These are phyloP conservation scores for Buddleja alternifolia DNA, from an alignment of 257 asterid species.

Conservation along the genomic window DNA sequence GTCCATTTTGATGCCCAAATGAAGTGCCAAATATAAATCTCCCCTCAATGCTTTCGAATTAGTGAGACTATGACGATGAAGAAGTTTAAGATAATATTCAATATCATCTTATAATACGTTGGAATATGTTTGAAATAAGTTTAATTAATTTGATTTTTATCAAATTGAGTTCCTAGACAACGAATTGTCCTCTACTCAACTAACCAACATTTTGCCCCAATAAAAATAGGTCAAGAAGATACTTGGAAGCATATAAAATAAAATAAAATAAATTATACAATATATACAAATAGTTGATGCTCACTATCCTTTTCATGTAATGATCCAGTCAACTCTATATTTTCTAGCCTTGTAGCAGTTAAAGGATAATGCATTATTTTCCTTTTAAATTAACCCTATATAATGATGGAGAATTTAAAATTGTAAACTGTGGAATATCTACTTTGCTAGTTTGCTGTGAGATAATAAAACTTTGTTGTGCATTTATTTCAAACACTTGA, in stretches of 20 bases:
- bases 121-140: no score
- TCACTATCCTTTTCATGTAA: conserved; percentile 34
- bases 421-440: not conserved
- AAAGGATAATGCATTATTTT: not conserved
- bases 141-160: no score
- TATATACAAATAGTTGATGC: conserved; percentile 20
- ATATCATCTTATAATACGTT: no score
- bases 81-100: no score
- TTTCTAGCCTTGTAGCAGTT: conserved; percentile 36
- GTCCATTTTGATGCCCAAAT: no score
- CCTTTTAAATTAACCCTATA: not conserved
- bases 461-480: no score
- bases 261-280: not conserved
- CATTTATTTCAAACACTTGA: not conserved
- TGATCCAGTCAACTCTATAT: conserved; percentile 24
- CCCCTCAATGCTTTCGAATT: no score
- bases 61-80: no score
- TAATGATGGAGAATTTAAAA: not conserved
- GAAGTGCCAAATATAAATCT: no score
- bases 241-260: not conserved
- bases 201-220: not conserved
- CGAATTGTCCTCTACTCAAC: not conserved
- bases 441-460: conserved; percentile 3
- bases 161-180: not conserved
- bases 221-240: not conserved